A percentile compares a stretch with the other conserved stretches of the same genome.
Evolutionary conservation across 139 green algal genomes (phyloP).

Genomic region (Desmodesmus armatus): DNA sequence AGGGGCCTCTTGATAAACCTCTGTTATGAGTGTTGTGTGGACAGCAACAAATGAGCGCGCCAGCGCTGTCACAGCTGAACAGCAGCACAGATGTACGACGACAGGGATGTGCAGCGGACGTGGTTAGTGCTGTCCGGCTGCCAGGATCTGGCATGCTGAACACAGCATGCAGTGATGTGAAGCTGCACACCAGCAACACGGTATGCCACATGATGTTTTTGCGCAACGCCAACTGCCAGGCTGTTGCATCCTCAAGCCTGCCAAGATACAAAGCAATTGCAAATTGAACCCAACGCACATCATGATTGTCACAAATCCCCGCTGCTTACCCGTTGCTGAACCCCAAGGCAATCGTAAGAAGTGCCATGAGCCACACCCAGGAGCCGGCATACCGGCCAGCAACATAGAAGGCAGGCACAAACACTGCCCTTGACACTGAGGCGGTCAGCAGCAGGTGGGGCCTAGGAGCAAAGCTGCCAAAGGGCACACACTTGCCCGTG

Average conservation of each 20-base stretch:
- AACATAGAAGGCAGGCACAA: slow-evolving; percentile 48
- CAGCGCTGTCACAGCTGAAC: too few relatives aligned
- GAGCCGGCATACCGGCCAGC: neutral
- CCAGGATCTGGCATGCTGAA: too few relatives aligned
- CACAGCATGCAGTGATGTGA: too few relatives aligned
- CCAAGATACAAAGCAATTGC: neutral
- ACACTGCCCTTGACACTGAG: slow-evolving; percentile 13
- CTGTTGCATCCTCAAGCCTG: neutral
- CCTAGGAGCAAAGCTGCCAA: neutral
- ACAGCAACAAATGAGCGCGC: too few relatives aligned
- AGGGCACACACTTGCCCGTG: slow-evolving; percentile 71
- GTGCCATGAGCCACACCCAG: slow-evolving; percentile 36
- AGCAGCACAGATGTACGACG: neutral
- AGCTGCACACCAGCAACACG: neutral
- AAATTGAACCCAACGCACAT: neutral
- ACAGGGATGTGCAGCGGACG: too few relatives aligned
- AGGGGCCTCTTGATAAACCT: too few relatives aligned
- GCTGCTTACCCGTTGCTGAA: slow-evolving; percentile 59
- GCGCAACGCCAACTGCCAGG: neutral
- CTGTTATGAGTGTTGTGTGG: too few relatives aligned
- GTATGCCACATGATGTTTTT: neutral
- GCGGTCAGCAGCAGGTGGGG: slow-evolving; percentile 7
- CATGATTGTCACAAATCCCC: neutral
- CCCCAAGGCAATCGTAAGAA: slow-evolving; percentile 49
- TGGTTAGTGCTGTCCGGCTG: too few relatives aligned